These are phyloP conservation scores for Fraxinus ornus DNA, from an alignment of 305 asterid species.

Conservation along the genomic window DNA sequence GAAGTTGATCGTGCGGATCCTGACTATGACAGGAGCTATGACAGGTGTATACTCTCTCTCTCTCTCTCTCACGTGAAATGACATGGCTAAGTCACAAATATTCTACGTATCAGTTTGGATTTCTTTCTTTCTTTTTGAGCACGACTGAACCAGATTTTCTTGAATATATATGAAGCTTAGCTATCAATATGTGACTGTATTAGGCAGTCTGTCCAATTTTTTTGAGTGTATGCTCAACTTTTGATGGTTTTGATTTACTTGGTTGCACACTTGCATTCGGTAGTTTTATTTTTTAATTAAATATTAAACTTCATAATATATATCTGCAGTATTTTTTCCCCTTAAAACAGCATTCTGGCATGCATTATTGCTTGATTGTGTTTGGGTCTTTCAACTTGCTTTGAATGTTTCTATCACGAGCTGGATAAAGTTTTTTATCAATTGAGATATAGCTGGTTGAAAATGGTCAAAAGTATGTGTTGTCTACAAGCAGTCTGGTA, in stretches of 20 bases:
- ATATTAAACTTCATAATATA: background rate
- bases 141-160: background rate
- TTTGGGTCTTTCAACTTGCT: background rate
- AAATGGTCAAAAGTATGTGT: background rate
- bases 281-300: background rate
- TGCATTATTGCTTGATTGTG: background rate
- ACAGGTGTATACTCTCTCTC: constrained; percentile 47
- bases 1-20: constrained; percentile 95
- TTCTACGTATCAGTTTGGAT: background rate
- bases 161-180: background rate
- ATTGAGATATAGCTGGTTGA: constrained; percentile 14
- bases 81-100: background rate
- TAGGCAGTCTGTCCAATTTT: background rate
- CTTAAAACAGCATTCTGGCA: background rate
- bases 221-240: background rate
- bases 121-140: background rate
- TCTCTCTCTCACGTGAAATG: background rate
- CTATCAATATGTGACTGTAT: background rate
- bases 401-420: background rate
- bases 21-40: constrained; percentile 89
- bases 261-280: background rate
- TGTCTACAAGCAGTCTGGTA: constrained; percentile 3
- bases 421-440: background rate
- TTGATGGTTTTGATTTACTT: background rate
- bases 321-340: background rate